These are phyloP conservation scores for Nakaseomyces glabratus DNA, from an alignment of 1,139 yeast genomes.

Conservation along the genomic window DNA sequence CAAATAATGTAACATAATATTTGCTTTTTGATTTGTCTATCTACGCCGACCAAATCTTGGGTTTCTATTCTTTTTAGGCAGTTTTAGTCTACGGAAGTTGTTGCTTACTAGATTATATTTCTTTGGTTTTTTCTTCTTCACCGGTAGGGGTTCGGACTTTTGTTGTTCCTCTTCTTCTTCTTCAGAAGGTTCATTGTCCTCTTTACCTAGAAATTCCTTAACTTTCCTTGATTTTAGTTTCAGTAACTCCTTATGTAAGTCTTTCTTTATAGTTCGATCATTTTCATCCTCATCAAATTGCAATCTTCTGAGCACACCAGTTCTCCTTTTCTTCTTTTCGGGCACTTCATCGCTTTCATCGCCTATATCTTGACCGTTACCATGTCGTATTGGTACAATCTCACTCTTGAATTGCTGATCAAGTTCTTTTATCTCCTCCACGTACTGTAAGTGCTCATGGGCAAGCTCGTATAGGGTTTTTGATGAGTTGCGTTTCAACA, in stretches of 20 bases:
- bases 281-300: conserved; percentile 8
- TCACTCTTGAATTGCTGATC: conserved; percentile 3
- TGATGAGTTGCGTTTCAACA: conserved; percentile 23
- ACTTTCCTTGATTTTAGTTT: conserved; percentile 23
- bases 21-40: no score
- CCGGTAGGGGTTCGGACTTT: conserved; percentile 4
- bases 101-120: conserved; percentile 31
- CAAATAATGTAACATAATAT: no score
- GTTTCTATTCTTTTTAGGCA: conserved; percentile 21
- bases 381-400: not conserved
- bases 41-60: conserved; percentile 7
- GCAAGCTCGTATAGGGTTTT: conserved; percentile 24
- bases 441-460: conserved; percentile 20
- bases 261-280: conserved; percentile 10
- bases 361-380: not conserved
- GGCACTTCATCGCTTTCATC: conserved; percentile 9
- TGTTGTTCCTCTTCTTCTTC: conserved; percentile 10
- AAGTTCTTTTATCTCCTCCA: conserved; percentile 17
- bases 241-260: conserved; percentile 24
- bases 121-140: conserved; percentile 18
- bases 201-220: conserved; percentile 17
- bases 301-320: conserved; percentile 14
- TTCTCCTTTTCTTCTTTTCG: conserved; percentile 12
- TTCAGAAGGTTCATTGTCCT: conserved; percentile 10
- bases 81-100: conserved; percentile 29